These are phyloP conservation scores for Ilyonectria destructans DNA, from an alignment of 2,329 filamentous ascomycete species.

Conservation along the genomic window DNA sequence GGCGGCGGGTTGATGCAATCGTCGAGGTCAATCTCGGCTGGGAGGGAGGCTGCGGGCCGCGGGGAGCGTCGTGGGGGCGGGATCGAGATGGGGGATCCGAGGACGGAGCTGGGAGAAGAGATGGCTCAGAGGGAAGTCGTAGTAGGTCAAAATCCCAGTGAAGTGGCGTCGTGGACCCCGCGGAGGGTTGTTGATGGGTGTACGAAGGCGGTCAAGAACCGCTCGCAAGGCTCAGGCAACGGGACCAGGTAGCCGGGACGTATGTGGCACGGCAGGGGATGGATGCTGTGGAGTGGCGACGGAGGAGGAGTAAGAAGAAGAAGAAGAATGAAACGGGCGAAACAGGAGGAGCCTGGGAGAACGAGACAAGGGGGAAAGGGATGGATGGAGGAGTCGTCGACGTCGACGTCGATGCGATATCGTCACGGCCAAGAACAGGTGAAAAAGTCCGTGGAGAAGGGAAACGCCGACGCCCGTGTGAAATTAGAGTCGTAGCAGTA, in stretches of 20 bases:
- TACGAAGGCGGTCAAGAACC: slow-evolving; percentile 12
- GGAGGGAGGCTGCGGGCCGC: slow-evolving; percentile 25
- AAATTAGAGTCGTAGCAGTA: slow-evolving; percentile 1
- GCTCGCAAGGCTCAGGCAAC: slow-evolving; percentile 7
- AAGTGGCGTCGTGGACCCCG: slow-evolving; percentile 5
- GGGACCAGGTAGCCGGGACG: background rate
- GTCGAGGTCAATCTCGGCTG: slow-evolving; percentile 30
- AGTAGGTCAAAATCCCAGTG: background rate
- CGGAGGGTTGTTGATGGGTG: slow-evolving; percentile 8
- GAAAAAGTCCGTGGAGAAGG: background rate
- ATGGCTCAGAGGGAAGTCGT: background rate
- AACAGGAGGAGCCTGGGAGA: background rate
- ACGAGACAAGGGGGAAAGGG: background rate
- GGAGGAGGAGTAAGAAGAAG: background rate
- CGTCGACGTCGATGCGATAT: background rate
- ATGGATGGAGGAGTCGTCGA: background rate
- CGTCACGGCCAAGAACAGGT: background rate
- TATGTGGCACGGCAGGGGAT: slow-evolving; percentile 9
- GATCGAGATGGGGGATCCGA: background rate
- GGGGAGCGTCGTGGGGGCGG: background rate
- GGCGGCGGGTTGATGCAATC: background rate
- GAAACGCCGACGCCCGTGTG: background rate
- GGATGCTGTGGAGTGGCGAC: background rate
- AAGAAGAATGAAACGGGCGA: background rate
- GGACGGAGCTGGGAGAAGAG: background rate